Percentiles rank a stretch among this genome's conserved stretches.
Conservation (phyloP, 495 filamentous ascomycete species). For the Trichoderma asperelloides region DNA sequence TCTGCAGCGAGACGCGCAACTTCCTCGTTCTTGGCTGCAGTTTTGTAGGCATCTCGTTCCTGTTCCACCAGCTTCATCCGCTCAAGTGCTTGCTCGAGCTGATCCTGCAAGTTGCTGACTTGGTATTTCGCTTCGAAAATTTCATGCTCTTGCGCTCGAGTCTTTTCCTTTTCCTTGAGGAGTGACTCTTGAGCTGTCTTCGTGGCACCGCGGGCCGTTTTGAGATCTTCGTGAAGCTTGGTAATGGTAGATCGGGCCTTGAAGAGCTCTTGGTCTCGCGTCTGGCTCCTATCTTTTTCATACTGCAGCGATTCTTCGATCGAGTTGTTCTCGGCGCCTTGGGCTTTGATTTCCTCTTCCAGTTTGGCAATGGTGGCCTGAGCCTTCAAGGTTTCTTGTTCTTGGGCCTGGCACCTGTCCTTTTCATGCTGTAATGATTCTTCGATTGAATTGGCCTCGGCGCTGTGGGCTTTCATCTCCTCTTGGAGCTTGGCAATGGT, state of each 20-base stretch:
- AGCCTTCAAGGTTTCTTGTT: slow-evolving; percentile 70
- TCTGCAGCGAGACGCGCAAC: slow-evolving; percentile 55
- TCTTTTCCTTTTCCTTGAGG: slow-evolving; percentile 37
- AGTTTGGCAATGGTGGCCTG: slow-evolving; percentile 63
- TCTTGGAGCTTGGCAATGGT: slow-evolving; percentile 71
- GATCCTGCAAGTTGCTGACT: slow-evolving; percentile 64
- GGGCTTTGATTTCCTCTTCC: slow-evolving; percentile 61
- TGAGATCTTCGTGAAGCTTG: no score
- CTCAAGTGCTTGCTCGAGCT: slow-evolving; percentile 55
- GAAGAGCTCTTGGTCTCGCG: not conserved
- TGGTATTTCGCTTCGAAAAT: slow-evolving; percentile 66
- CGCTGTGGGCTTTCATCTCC: slow-evolving; percentile 62
- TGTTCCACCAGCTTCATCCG: slow-evolving; percentile 58
- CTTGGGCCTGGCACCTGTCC: slow-evolving; percentile 40
- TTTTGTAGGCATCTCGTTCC: slow-evolving; percentile 59
- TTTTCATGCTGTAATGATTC: slow-evolving; percentile 38
- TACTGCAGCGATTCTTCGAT: slow-evolving; percentile 46
- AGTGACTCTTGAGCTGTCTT: slow-evolving; percentile 15
- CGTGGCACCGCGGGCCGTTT: no score
- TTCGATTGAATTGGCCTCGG: slow-evolving; percentile 31
- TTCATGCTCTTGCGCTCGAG: slow-evolving; percentile 58
- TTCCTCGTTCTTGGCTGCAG: slow-evolving; percentile 47
- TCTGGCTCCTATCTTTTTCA: not conserved
- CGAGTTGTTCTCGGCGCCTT: slow-evolving; percentile 52
- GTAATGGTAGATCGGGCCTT: no score